Conservation (phyloP, 2,329 filamentous ascomycete genomes). For the Botrytis pseudocinerea region DNA sequence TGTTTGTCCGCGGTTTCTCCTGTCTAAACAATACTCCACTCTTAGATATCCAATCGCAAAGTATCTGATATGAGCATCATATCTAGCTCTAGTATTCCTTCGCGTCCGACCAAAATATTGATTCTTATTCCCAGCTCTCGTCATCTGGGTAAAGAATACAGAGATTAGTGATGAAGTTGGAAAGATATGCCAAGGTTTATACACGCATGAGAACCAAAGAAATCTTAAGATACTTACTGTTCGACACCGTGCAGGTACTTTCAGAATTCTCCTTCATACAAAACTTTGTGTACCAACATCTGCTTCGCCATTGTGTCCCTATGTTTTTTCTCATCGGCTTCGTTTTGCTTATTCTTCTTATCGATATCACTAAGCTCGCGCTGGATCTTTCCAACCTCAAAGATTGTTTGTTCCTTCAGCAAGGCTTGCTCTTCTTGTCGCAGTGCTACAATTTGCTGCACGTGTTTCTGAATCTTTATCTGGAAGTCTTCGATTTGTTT, state of each 20-base stretch:
- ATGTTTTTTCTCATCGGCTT: neutral
- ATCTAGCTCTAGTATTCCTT: neutral
- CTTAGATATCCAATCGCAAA: neutral
- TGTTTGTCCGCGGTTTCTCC: neutral
- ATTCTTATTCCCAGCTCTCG: neutral
- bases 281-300: neutral
- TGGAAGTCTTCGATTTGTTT: neutral
- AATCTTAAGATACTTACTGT: too few relatives aligned
- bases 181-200: neutral
- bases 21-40: neutral
- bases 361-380: neutral
- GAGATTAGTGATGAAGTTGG: neutral
- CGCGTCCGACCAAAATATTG: neutral
- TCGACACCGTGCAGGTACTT: neutral
- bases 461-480: neutral
- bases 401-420: neutral
- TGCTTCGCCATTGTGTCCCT: neutral
- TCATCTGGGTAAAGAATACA: neutral
- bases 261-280: neutral
- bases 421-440: neutral
- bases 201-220: neutral
- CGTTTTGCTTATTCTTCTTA: fast-evolving
- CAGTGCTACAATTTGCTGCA: neutral
- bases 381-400: neutral
- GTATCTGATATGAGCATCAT: neutral